phyloP scores from a whole-genome alignment of 2,329 filamentous ascomycete species.

The Microascus cirrosus region DNA sequence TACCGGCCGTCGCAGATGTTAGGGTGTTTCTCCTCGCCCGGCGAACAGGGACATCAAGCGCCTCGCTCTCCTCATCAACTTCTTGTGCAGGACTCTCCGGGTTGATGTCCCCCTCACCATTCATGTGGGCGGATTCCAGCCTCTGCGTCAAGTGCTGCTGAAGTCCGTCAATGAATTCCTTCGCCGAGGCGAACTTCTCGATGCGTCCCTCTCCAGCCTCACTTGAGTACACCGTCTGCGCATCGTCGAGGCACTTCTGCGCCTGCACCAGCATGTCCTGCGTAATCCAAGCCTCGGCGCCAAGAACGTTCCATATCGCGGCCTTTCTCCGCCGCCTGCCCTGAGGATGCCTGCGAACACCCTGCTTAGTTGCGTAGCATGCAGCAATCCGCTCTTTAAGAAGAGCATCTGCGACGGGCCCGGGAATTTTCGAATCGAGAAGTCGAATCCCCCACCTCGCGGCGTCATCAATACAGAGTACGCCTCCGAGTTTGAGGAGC shows the following conservation, averaged over 20 bases:
- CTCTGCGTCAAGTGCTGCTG: slow-evolving; percentile 37
- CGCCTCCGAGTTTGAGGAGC: slow-evolving; percentile 69
- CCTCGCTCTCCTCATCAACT: slow-evolving; percentile 42
- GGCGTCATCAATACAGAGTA: slow-evolving; percentile 73
- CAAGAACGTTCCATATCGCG: slow-evolving; percentile 77
- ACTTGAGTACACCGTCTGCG: slow-evolving; percentile 41
- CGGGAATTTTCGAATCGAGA: slow-evolving; percentile 67
- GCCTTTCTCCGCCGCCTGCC: slow-evolving; percentile 73
- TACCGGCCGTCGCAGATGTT: slow-evolving; percentile 1
- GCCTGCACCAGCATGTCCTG: slow-evolving; percentile 69
- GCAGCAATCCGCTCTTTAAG: slow-evolving; percentile 77
- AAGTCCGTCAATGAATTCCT: slow-evolving; percentile 38
- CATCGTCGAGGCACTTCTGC: slow-evolving; percentile 64
- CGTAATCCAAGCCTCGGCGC: slow-evolving; percentile 72
- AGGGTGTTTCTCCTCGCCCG: slow-evolving; percentile 34
- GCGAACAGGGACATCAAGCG: slow-evolving; percentile 39
- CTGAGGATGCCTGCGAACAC: slow-evolving; percentile 53
- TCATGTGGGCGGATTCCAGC: slow-evolving; percentile 21
- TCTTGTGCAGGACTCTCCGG: slow-evolving; percentile 25
- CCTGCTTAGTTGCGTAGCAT: slow-evolving; percentile 67
- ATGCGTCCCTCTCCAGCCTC: slow-evolving; percentile 40
- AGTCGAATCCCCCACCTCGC: slow-evolving; percentile 74
- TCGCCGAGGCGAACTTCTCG: slow-evolving; percentile 36
- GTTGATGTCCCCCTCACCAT: slow-evolving; percentile 13
- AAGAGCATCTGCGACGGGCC: slow-evolving; percentile 66